Evolutionary conservation across 176 grass and related monocot genomes (phyloP).

Genomic region (Thalia dealbata): DNA sequence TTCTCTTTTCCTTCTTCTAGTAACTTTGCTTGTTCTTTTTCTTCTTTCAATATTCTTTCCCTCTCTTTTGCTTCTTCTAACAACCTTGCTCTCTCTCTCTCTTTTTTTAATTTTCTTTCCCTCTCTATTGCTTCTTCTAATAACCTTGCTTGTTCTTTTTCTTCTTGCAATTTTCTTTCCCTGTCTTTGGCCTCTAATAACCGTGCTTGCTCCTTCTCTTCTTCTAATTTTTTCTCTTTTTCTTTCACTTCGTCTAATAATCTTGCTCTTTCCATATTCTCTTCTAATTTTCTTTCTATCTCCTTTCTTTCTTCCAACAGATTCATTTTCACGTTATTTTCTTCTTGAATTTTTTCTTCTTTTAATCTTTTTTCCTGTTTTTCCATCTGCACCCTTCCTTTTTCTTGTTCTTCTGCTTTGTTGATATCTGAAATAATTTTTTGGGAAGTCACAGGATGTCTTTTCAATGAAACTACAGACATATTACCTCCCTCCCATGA

Average conservation of each 20-base stretch:
- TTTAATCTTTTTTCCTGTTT: slow-evolving; percentile 14
- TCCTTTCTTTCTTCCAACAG: slow-evolving; percentile 26
- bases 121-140: slow-evolving; percentile 52
- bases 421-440: slow-evolving; percentile 16
- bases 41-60: slow-evolving; percentile 17
- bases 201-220: slow-evolving; percentile 12
- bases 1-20: background rate
- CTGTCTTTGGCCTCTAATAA: slow-evolving; percentile 36
- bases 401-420: slow-evolving; percentile 22
- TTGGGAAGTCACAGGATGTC: slow-evolving; percentile 15
- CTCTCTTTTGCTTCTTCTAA: slow-evolving; percentile 2
- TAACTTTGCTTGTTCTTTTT: background rate
- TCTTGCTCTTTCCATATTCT: slow-evolving; percentile 21
- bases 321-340: slow-evolving; percentile 6
- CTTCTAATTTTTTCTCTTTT: slow-evolving; percentile 5
- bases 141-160: slow-evolving; percentile 40
- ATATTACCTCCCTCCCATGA: slow-evolving; percentile 22
- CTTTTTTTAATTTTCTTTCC: slow-evolving; percentile 32
- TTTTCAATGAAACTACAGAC: slow-evolving; percentile 19
- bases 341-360: slow-evolving; percentile 5
- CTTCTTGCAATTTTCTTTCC: slow-evolving; percentile 36
- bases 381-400: slow-evolving; percentile 18
- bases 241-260: slow-evolving; percentile 16
- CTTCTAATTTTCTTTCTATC: slow-evolving; percentile 16
- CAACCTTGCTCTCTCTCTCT: slow-evolving; percentile 4